phyloP scores from a whole-genome alignment of 331 rosid genomes.

The Erythrophleum ivorense region DNA sequence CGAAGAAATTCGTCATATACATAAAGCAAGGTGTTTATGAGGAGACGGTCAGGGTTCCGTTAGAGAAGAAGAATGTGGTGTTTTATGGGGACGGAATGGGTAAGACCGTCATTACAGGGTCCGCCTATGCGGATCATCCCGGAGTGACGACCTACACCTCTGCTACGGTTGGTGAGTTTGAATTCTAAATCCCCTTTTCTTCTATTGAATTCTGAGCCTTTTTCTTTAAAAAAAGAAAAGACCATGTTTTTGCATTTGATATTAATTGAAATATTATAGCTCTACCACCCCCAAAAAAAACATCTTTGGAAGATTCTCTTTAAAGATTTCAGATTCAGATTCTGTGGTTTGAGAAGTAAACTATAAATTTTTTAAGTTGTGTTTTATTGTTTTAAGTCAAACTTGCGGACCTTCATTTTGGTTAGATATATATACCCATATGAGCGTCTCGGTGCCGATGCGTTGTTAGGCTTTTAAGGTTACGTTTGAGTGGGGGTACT shows the following conservation, averaged over 20 bases:
- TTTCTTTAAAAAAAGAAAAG: not conserved
- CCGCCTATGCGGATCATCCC: slow-evolving; percentile 60
- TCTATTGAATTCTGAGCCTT: not conserved
- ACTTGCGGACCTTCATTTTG: too few relatives aligned
- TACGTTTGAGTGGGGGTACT: too few relatives aligned
- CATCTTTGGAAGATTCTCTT: not conserved
- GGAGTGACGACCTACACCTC: slow-evolving; percentile 70
- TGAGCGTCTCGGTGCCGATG: too few relatives aligned
- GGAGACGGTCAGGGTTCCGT: slow-evolving; percentile 77
- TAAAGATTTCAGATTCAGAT: not conserved
- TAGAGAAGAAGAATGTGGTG: slow-evolving; percentile 71
- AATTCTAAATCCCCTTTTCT: not conserved
- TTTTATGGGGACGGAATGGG: slow-evolving; percentile 86
- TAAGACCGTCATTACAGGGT: slow-evolving; percentile 74
- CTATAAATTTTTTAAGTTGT: too few relatives aligned
- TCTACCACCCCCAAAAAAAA: not conserved
- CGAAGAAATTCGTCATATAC: slow-evolving; percentile 61
- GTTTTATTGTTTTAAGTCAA: too few relatives aligned
- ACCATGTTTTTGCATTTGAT: not conserved
- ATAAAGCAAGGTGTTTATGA: slow-evolving; percentile 77
- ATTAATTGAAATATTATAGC: not conserved
- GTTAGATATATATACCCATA: too few relatives aligned
- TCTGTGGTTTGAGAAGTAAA: not conserved
- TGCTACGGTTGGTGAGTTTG: slow-evolving; percentile 75
- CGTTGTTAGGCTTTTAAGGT: too few relatives aligned